Base-by-base conservation (phyloP, 257 asterid genomes). In the Capsicum rhomboideum region DNA sequence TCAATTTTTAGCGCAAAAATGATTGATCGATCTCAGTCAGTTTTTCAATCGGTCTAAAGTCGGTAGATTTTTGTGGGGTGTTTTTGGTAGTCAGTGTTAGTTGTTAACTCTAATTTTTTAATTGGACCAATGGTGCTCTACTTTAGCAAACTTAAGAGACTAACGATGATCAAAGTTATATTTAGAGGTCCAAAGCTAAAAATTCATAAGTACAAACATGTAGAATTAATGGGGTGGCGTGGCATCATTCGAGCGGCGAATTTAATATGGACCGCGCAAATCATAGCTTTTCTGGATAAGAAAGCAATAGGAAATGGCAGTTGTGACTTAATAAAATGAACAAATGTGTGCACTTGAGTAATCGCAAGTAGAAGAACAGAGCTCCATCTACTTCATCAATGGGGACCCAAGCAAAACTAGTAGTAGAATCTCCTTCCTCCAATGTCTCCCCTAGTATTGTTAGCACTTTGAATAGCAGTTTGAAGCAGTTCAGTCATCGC, bases 241-340 rank as follows among this genome's bases (percentile, higher is more conserved):
- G 92, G 90, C 86, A 69, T 56, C 42, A 5, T 58, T 67, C 16
- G 86, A 87, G 83, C 90, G 83, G 82, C 87, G 64, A 67, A 55
- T 86, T 87, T 85, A 53, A 49, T 54, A 23, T 23, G 56, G 87
- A 85, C 79, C 81, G 61, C 61, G 63, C 44, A 49, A 75, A 49
- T 75, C 58, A 44, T 12, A 46, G 44, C 55, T 23, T 21, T 23
- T 72, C 44, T 44, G 81, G 81, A 49, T 75, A 50, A 49, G 61
- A 75, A 34, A 75, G 37, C 26, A 6, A 46, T 26, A 2, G 26
- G 26, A 6, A 28, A 52, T 9, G 9, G 44, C 34, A 34, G 40
- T 34, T 34, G 40, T 34, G 40, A 34, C 40, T 34, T 34, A 64
- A 64, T 64, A 6, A 6, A 37, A 69, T 40, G 53, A 3, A 34